Conservation (phyloP, 108 stramenopile species). For the Thalassiosira profunda region DNA sequence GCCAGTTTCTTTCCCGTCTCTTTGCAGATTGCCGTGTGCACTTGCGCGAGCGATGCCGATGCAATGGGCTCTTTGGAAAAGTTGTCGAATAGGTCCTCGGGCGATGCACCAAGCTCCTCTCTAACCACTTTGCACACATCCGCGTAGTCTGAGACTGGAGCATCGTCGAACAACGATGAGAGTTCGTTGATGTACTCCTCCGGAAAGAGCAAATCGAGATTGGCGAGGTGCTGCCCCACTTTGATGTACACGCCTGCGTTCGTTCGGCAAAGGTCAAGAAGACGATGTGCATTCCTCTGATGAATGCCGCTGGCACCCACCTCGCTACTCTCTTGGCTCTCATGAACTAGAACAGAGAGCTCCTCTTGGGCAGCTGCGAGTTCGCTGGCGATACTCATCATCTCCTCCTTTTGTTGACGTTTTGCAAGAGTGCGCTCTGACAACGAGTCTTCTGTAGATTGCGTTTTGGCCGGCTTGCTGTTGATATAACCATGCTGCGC, state of each 20-base stretch:
- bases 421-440: conserved; percentile 18
- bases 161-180: conserved; percentile 82
- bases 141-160: conserved; percentile 56
- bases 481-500: conserved; percentile 74
- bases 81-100: conserved; percentile 80
- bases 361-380: conserved; percentile 60
- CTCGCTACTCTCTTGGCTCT: conserved; percentile 8
- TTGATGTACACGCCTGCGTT: conserved; percentile 88
- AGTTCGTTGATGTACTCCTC: conserved; percentile 82
- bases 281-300: conserved; percentile 62
- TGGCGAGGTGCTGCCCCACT: conserved; percentile 93
- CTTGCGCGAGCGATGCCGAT: conserved; percentile 95
- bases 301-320: conserved; percentile 38
- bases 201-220: conserved; percentile 93
- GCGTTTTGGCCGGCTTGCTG: too few relatives aligned
- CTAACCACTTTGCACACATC: conserved; percentile 66
- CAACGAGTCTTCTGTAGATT: conserved; percentile 1
- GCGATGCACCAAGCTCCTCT: conserved; percentile 79
- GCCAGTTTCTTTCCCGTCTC: conserved; percentile 77
- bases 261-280: conserved; percentile 78
- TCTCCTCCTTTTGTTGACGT: conserved; percentile 52
- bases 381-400: conserved; percentile 61
- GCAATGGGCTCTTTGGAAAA: conserved; percentile 91
- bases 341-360: conserved; percentile 11
- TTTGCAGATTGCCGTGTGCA: conserved; percentile 78